Base-by-base conservation (phyloP, 2,329 filamentous ascomycete genomes). In the Juglanconis sp. region DNA sequence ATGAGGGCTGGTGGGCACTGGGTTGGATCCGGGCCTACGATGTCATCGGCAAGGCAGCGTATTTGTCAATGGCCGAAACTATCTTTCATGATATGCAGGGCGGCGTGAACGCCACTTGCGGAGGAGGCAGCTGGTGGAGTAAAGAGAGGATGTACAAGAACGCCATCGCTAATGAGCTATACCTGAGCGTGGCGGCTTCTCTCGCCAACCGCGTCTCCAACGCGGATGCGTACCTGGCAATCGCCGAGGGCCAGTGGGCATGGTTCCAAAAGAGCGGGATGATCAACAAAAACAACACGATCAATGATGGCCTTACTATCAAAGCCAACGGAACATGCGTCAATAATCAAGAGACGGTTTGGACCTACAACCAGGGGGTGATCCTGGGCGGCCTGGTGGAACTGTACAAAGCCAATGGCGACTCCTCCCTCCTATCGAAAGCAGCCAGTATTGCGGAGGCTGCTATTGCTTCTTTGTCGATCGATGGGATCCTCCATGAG, bases 1-100 rank as follows among this genome's bases (percentile, higher is more conserved):
- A 87, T 67, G 81, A 85, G 69, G 79, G 84, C 38, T 87, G 84
- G 84, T 87, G 85, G 85, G 84, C 79, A 3, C 74, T 87, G 55
- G 84, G 78, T 13, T 80, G 81, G 76, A 81, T 87, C 60, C 76
- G 79, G 46, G 75, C 79, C 5, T 83, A 78, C 67, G 84, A 86
- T 68, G 70, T 81, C 10, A 82, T 76, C 3, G 71, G 73, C 9
- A 70, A 81, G 17, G 53, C 67, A 6, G 72, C 72, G 42, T 86
- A 84, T 66, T 77, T 86, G 11, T 66, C 79, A 56, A 76, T 76
- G 46, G 83, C 84, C 1, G 76, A 79, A 60, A 65, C 71, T 15
- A 79, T 87, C 50, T 86, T 84, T 58, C 75, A 80, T 38, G 81
- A 86, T 68, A 82, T 86, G 76, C 76, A 79, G 35, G 70, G 67